A percentile compares a stretch with the other conserved stretches of the same genome.
phyloP scores from a whole-genome alignment of 768 basidiomycete genomes.

The Lactarius indigo region DNA sequence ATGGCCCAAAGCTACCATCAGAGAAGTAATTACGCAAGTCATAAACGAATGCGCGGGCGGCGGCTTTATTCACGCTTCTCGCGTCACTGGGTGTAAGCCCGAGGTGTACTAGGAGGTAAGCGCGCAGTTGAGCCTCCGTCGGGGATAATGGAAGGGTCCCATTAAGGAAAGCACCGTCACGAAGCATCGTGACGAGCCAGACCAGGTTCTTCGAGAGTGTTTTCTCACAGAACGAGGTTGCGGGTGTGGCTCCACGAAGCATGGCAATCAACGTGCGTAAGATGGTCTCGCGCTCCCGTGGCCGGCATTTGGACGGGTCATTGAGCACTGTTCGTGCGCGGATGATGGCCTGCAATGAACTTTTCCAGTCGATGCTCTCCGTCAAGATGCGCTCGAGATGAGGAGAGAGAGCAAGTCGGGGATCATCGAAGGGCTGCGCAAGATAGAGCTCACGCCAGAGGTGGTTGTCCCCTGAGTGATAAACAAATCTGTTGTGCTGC shows the following conservation, averaged over 20 bases:
- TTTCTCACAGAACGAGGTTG: constrained; percentile 28
- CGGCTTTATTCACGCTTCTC: constrained; percentile 32
- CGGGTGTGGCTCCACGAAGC: constrained; percentile 41
- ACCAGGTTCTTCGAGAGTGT: constrained; percentile 47
- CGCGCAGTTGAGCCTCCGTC: constrained; percentile 46
- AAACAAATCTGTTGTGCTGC: constrained; percentile 42
- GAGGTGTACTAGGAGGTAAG: constrained; percentile 52
- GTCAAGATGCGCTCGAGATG: constrained; percentile 28
- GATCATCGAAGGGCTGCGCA: constrained; percentile 60
- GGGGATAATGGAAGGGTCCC: constrained; percentile 26
- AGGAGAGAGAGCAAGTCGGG: constrained; percentile 44
- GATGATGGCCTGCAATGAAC: constrained; percentile 51
- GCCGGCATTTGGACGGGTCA: constrained; percentile 34
- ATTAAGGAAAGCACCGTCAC: constrained; percentile 43
- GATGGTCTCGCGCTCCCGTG: constrained; percentile 42
- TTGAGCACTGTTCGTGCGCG: constrained; percentile 48
- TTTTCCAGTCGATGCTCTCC: constrained; percentile 43
- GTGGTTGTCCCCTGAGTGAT: constrained; percentile 41
- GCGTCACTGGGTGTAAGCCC: constrained; percentile 51
- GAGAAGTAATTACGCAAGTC: constrained; percentile 53
- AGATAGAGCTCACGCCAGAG: constrained; percentile 71
- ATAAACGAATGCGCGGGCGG: constrained; percentile 57
- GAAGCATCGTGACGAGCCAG: constrained; percentile 48
- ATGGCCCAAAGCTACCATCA: constrained; percentile 56
- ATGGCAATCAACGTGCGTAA: constrained; percentile 52